Evolutionary conservation across 805 yeast species (phyloP).

Genomic region (Yarrowia sp.): DNA sequence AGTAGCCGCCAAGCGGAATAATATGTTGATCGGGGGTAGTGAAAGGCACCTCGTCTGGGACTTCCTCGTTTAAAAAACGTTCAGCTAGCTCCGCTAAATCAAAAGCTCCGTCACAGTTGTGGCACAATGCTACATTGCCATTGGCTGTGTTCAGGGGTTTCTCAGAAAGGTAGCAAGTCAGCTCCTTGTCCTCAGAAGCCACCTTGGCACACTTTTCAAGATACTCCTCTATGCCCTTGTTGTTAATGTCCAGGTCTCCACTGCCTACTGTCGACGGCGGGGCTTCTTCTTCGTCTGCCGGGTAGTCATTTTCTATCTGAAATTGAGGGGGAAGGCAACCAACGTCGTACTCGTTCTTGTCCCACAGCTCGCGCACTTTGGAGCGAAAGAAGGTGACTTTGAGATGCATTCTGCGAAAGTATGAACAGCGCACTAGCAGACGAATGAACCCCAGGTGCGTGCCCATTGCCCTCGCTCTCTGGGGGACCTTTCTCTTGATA

Average conservation of each 20-base stretch:
- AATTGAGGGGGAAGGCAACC: constrained; percentile 27
- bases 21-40: neutral
- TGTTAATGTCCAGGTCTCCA: constrained; percentile 30
- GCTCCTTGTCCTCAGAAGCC: neutral
- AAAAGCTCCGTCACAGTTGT: constrained; percentile 5
- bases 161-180: neutral
- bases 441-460: constrained; percentile 36
- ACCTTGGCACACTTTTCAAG: neutral
- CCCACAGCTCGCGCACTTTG: constrained; percentile 34
- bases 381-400: constrained; percentile 35
- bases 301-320: constrained; percentile 23
- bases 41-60: neutral
- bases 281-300: neutral
- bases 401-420: constrained; percentile 35
- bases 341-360: constrained; percentile 33
- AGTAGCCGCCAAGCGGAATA: constrained; percentile 3
- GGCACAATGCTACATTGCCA: constrained; percentile 1
- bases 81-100: neutral
- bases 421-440: constrained; percentile 33
- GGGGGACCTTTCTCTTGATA: constrained; percentile 41
- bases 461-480: constrained; percentile 30
- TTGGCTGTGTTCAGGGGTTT: neutral
- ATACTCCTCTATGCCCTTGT: constrained; percentile 3
- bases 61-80: neutral
- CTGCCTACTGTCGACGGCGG: constrained; percentile 3